A percentile compares a stretch with the other conserved stretches of the same genome.
These are phyloP conservation scores for Paraglomus brasilianum DNA, from an alignment of 192 early-diverging fungal genomes.

Conservation along the genomic window DNA sequence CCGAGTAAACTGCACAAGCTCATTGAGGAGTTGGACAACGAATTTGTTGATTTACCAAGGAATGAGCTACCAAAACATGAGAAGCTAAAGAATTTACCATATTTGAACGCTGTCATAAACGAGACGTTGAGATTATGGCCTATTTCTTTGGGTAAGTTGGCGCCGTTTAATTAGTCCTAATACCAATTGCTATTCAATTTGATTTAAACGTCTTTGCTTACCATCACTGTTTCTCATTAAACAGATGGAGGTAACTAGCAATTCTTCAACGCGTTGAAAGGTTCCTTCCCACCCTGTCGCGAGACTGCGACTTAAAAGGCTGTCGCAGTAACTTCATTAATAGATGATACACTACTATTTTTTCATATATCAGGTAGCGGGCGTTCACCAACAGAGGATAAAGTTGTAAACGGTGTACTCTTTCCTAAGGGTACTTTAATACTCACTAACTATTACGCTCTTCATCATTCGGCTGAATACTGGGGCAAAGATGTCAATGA, in stretches of 20 bases:
- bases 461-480: constrained; percentile 43
- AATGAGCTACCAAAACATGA: constrained; percentile 43
- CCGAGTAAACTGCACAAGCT: constrained; percentile 31
- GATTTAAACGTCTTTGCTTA: background rate
- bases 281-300: no score
- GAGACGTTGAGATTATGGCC: constrained; percentile 57
- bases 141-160: constrained; percentile 31
- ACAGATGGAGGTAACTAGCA: constrained; percentile 10
- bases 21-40: constrained; percentile 32
- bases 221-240: background rate
- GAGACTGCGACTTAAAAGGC: no score
- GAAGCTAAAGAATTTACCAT: constrained; percentile 51
- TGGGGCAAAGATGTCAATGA: constrained; percentile 44
- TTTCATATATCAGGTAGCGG: constrained; percentile 36
- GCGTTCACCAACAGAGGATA: constrained; percentile 32
- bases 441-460: constrained; percentile 38
- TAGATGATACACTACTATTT: no score
- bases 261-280: no score
- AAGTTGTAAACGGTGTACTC: constrained; percentile 39
- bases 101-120: constrained; percentile 56
- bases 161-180: background rate
- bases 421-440: constrained; percentile 40
- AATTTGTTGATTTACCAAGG: constrained; percentile 12
- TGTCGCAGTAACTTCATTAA: no score
- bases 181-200: background rate